These are phyloP conservation scores for Poa annua DNA, from an alignment of 176 grass and related monocot genomes.

Conservation along the genomic window DNA sequence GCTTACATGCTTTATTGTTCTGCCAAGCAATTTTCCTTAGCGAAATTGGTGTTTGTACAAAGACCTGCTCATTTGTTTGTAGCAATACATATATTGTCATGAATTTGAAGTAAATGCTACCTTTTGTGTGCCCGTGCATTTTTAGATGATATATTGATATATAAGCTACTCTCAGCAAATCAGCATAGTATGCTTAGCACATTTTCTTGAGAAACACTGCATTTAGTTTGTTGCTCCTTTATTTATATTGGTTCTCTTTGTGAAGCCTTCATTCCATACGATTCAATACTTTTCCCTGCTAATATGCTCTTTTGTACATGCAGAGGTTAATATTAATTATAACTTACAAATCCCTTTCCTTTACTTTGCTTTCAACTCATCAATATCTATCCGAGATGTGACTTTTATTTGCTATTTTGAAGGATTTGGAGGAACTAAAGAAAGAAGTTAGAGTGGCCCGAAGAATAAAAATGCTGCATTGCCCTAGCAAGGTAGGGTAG, in stretches of 20 bases:
- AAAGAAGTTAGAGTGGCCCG: conserved; percentile 80
- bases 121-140: neutral
- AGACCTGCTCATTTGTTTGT: conserved; percentile 12
- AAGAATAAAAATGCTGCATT: conserved; percentile 96
- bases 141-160: conserved; percentile 25
- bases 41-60: neutral
- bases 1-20: conserved; percentile 18
- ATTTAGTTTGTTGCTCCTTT: conserved; percentile 18
- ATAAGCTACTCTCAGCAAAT: neutral
- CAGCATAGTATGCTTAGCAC: neutral
- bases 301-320: conserved; percentile 3
- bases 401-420: conserved; percentile 39
- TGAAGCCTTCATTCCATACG: conserved; percentile 17
- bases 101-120: conserved; percentile 17
- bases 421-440: conserved; percentile 76
- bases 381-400: neutral
- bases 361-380: conserved; percentile 8
- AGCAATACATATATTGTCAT: conserved; percentile 4
- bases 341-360: neutral
- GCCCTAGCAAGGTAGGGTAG: conserved; percentile 87
- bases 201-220: neutral
- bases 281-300: conserved; percentile 8
- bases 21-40: conserved; percentile 21
- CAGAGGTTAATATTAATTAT: conserved; percentile 4
- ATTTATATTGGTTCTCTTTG: conserved; percentile 10